phyloP scores from a whole-genome alignment of 2,329 filamentous ascomycete species.

The Pyricularia grisea region DNA sequence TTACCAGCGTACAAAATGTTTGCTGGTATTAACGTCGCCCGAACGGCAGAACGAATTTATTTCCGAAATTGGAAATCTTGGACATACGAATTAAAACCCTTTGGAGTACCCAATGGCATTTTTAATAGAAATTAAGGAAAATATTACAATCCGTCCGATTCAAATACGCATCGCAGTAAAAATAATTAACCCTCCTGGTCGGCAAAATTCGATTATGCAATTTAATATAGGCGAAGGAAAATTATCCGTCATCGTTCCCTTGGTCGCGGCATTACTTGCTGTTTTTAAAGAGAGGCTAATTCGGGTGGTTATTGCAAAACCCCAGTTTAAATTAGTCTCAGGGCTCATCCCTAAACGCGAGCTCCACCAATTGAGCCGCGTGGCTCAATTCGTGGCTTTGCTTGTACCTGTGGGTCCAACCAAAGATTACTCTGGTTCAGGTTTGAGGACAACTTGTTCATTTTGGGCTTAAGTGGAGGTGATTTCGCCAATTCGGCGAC shows the following conservation, averaged over 20 bases:
- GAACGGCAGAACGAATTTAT: constrained; percentile 20
- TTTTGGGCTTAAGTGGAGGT: no score
- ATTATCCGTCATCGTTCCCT: constrained; percentile 58
- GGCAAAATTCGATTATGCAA: constrained; percentile 47
- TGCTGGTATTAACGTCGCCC: constrained; percentile 19
- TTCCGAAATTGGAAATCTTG: constrained; percentile 35
- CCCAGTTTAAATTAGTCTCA: no score
- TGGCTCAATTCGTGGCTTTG: no score
- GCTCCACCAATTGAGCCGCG: no score
- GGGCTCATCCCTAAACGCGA: no score
- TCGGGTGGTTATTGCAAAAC: constrained; percentile 50
- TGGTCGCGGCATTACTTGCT: constrained; percentile 45
- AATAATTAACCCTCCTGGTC: constrained; percentile 37
- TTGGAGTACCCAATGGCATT: constrained; percentile 46
- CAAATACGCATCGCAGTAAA: constrained; percentile 47
- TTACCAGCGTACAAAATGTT: constrained; percentile 30
- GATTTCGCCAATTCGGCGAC: no score
- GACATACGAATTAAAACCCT: constrained; percentile 47
- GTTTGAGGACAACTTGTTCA: no score
- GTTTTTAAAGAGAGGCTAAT: constrained; percentile 36
- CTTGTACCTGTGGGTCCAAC: no score
- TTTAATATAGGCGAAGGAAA: constrained; percentile 67
- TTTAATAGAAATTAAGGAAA: constrained; percentile 54
- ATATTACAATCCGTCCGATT: constrained; percentile 48
- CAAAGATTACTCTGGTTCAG: no score